Evolutionary conservation across 495 filamentous ascomycete genomes (phyloP), one percentile per base, ranked within the genome.

Genomic region (Daldinia decipiens): DNA sequence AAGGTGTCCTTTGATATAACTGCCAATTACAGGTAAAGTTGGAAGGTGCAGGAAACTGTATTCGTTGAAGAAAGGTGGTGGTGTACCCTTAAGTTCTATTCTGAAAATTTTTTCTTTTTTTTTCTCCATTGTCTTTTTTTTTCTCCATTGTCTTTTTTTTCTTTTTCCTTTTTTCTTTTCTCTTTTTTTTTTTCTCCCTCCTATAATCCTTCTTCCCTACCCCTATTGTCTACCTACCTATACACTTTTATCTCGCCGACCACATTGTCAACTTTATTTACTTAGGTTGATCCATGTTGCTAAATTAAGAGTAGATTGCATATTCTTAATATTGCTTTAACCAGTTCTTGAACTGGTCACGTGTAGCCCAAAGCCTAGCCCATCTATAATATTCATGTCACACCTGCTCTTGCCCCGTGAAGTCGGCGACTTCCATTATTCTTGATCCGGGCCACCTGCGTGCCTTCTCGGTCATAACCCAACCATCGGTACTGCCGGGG

Each of bases 71-170:
- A 64, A 54, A 32, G 12, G 5, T 45, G 15, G 17, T 38, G 45
- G 39, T 63, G 67, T 69, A 63, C 52, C 59, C 27, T 45, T 5
- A 59, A 5, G 27, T 50, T 56, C 52, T 57, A 31, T 36, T 27
- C 59, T 47, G 34, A 39, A 63, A 65, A 70, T 24, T 59, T 65
- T 70, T 65, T 12, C 19, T 52, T 2, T 24, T 24, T 24, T 24
- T 24, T 24, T 24, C 21, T 24, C 21, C 21, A 24, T 24, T 24
- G 21, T 24, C 21, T 56, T 65, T 70, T 69, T 61, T 68, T 62
- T 56, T 64, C 43, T 69, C 54, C 45, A 29, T 50, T 24, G 27
- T 36, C 38, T 45, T n/a, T 59, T 59, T 59, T 59, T 59, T 52
- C 27, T 34, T 45, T 39, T 32, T 38, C 15, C 5, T 19, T 17